Base-by-base conservation (phyloP, 2,329 filamentous ascomycete species). In the Fusarium newnesense region DNA sequence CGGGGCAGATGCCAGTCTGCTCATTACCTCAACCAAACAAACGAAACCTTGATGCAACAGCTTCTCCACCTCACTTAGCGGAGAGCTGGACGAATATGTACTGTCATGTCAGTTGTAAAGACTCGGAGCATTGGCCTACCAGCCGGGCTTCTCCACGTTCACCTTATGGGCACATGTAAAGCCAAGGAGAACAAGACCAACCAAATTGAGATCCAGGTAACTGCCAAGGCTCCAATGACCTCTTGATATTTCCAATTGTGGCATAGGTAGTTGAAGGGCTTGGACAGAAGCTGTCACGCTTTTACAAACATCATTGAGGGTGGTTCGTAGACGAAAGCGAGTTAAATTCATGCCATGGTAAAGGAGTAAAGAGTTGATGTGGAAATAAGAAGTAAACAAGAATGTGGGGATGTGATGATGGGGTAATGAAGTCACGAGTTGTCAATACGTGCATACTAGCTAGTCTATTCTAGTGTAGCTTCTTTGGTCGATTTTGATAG, bases 391-490 rank as follows among this genome's bases (percentile, higher is more conserved):
- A 63, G 62, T 70, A 40, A 63, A 36, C 32, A 36, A 63, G 40
- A 50, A 54, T 56, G 42, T 56, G 53, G 60, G 24, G 56, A 59
- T 42, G 43, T 43, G 44, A 71, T 61, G 70, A 72, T 72, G 71
- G 46, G 56, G 67, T 40, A 61, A 72, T 65, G 63, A 69, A 74
- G 63, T 73, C 71, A 72, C 71, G 62, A 36, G 60, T 47, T 60
- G 43, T 28, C 56, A 69, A 69, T 58, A 57, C 12, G 34, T 46
- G 43, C 37, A 56, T 70, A 42, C 24, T 66, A 53, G 58, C 36
- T 49, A 69, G 43, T 40, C 49, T n/a, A 18, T 64, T 42, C 24
- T 24, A 54, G 24, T 26, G 54, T 11, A 46, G 32, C 28, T 56
- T 47, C 43, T 44, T 16, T 21, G 47, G 26, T 46, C 28, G 46